Percentiles rank a stretch among this genome's conserved stretches.
Conservation (phyloP, 2,329 filamentous ascomycete species). For the Phaeosphaeria sp. region DNA sequence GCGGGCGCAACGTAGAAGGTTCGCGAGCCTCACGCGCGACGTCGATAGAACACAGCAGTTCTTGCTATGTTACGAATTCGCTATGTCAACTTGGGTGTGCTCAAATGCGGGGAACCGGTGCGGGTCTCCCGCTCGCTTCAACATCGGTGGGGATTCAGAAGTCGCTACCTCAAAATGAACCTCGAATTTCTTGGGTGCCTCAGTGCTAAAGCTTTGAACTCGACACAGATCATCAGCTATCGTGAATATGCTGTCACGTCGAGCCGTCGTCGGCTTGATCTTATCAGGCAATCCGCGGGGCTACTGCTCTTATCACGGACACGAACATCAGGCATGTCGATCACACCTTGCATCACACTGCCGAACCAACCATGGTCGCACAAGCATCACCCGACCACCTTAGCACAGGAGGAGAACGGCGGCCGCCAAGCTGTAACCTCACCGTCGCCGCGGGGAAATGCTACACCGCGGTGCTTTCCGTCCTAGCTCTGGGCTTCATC, state of each 20-base stretch:
- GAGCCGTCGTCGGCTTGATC: neutral
- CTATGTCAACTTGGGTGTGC: neutral
- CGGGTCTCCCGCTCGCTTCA: neutral
- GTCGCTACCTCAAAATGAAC: neutral
- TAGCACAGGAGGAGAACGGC: neutral
- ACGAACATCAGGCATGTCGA: slow-evolving; percentile 11
- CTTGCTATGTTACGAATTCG: neutral
- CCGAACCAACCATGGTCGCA: slow-evolving; percentile 15
- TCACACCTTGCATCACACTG: slow-evolving; percentile 12
- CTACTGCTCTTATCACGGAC: slow-evolving; percentile 15
- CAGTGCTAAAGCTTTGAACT: neutral
- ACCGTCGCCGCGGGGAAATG: slow-evolving; percentile 14
- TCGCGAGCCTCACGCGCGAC: neutral
- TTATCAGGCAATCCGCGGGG: neutral
- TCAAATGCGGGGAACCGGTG: neutral
- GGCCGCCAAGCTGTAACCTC: neutral
- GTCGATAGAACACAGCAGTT: neutral
- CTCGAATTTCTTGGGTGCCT: neutral
- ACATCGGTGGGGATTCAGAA: neutral
- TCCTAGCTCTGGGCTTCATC: neutral
- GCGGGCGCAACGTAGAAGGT: neutral
- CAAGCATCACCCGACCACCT: neutral
- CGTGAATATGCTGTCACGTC: neutral
- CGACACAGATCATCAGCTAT: neutral
- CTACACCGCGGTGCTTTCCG: slow-evolving; percentile 13